Conservation (phyloP, 2,329 filamentous ascomycete genomes). For the Sphaerulina musiva region DNA sequence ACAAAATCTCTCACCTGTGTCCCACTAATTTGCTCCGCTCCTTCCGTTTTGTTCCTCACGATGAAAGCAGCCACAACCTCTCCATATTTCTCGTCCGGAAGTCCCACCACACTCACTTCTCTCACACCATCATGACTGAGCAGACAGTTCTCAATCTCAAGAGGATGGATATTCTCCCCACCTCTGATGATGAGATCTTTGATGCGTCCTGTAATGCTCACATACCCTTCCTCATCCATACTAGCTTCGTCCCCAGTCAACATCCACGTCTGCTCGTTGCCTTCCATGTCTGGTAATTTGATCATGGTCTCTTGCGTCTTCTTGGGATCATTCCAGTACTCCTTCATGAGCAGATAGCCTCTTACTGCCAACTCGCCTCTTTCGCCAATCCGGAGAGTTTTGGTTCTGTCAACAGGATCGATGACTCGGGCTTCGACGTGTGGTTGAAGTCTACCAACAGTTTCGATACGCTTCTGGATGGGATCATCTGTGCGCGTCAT, state of each 20-base stretch:
- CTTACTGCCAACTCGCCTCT: constrained; percentile 74
- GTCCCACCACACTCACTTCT: constrained; percentile 76
- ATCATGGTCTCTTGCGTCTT: constrained; percentile 64
- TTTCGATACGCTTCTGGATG: constrained; percentile 62
- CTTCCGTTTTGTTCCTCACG: constrained; percentile 43
- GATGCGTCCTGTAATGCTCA: constrained; percentile 82
- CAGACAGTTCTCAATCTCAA: constrained; percentile 86
- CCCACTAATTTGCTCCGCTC: constrained; percentile 43
- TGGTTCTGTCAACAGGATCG: constrained; percentile 53
- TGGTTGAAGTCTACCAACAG: constrained; percentile 74
- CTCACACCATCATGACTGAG: constrained; percentile 63
- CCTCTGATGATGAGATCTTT: constrained; percentile 94
- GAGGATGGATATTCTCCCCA: constrained; percentile 91
- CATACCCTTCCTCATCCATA: constrained; percentile 77
- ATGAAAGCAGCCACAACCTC: constrained; percentile 84
- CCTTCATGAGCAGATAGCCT: constrained; percentile 86
- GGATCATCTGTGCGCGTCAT: constrained; percentile 80
- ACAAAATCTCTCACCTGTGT: constrained; percentile 68
- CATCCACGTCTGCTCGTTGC: constrained; percentile 69
- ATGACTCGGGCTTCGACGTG: constrained; percentile 78
- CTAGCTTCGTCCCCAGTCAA: constrained; percentile 82
- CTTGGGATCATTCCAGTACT: constrained; percentile 72
- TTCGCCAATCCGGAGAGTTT: constrained; percentile 57
- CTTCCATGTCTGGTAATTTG: constrained; percentile 42
- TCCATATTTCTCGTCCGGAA: constrained; percentile 75